Base-by-base conservation (phyloP, 148 eudicot species). In the Dysphania ambrosioides region DNA sequence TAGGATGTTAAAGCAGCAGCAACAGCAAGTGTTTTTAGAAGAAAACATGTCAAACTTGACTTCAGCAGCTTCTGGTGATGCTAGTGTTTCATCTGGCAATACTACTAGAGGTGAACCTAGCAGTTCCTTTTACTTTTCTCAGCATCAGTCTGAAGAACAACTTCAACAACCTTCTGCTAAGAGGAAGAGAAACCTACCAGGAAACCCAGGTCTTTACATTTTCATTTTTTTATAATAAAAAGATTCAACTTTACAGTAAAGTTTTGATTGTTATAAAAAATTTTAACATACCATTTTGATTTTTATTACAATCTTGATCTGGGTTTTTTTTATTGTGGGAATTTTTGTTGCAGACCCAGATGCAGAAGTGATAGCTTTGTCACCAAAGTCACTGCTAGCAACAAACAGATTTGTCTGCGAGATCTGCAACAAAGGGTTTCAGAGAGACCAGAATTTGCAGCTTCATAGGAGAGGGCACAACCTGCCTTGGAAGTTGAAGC, bases 181-280 rank as follows among this genome's bases (percentile, higher is more conserved):
- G 84, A 89, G 83, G 85, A 93, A 87, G 80, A 87, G 98, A 88
- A 93, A 80, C 77, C 85, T 86, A 5, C 98, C 98, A 40, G 98
- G 98, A 38, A 88, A 91, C 86, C 98, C 98, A 91, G 98, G 98
- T 93, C n/a, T n/a, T n/a, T n/a, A n/a, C n/a, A n/a, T n/a, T n/a
- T n/a, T n/a, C n/a, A n/a, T n/a, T n/a, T n/a, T n/a, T n/a, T n/a
- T n/a, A n/a, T n/a, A n/a, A n/a, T n/a, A n/a, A n/a, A n/a, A n/a
- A n/a, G n/a, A n/a, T n/a, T n/a, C n/a, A n/a, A n/a, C n/a, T n/a
- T n/a, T n/a, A n/a, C n/a, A n/a, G n/a, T n/a, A n/a, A n/a, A n/a
- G n/a, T n/a, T n/a, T n/a, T n/a, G n/a, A n/a, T n/a, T n/a, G n/a
- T n/a, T n/a, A n/a, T n/a, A n/a, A n/a, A n/a, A n/a, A n/a, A n/a